Conservation (phyloP, 2,329 filamentous ascomycete genomes). For the Ceratocystis harringtonii region DNA sequence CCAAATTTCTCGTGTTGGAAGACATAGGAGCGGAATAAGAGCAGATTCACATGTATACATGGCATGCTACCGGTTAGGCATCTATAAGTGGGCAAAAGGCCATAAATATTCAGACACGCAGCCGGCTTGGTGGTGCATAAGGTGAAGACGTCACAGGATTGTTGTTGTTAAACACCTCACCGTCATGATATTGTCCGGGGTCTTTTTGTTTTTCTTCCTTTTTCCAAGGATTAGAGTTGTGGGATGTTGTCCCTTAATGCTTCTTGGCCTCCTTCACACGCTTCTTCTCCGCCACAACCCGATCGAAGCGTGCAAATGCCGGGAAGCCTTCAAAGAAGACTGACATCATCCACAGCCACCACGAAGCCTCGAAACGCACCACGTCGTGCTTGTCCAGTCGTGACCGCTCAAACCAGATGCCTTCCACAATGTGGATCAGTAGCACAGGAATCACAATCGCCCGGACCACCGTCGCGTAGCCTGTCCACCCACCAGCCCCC, state of each 20-base stretch:
- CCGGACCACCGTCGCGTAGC: slow-evolving; percentile 44
- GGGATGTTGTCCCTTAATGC: slow-evolving; percentile 22
- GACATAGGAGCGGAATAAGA: not conserved
- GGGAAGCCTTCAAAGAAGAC: slow-evolving; percentile 40
- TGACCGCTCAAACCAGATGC: slow-evolving; percentile 35
- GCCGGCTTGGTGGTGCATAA: not conserved
- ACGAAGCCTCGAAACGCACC: slow-evolving; percentile 30
- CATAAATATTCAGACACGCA: not conserved
- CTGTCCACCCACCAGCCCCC: slow-evolving; percentile 34
- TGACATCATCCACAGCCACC: slow-evolving; percentile 40
- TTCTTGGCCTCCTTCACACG: slow-evolving; percentile 29
- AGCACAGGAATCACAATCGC: slow-evolving; percentile 44
- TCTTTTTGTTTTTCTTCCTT: not conserved
- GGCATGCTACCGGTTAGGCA: not conserved
- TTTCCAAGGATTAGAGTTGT: not conserved
- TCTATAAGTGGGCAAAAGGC: not conserved
- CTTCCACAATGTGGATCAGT: slow-evolving; percentile 50
- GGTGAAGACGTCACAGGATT: not conserved
- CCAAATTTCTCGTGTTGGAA: not conserved
- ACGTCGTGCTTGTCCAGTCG: slow-evolving; percentile 36
- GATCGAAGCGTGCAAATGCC: slow-evolving; percentile 33
- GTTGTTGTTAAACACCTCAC: not conserved
- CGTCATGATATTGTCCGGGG: not conserved
- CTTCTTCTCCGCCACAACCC: slow-evolving; percentile 28
- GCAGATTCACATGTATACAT: too few relatives aligned